Conservation (phyloP, 2,329 filamentous ascomycete species). For the Sporothrix euskadiensis region DNA sequence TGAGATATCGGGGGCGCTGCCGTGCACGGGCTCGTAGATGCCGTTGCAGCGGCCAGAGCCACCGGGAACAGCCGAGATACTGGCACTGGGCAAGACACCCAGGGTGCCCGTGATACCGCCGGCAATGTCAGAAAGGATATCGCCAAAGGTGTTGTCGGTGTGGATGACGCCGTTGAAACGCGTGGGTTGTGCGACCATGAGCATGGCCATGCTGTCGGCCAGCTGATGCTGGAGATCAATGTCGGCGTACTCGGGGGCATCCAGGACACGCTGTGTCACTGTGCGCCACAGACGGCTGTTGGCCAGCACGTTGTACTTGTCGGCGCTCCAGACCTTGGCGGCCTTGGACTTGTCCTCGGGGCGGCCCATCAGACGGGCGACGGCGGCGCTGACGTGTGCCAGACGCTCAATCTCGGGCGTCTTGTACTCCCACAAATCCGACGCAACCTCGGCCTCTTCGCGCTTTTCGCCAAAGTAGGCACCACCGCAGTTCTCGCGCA, state of each 20-base stretch:
- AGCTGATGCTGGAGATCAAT: constrained; percentile 49
- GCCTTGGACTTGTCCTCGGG: constrained; percentile 38
- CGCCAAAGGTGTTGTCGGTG: constrained; percentile 52
- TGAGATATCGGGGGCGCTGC: constrained; percentile 71
- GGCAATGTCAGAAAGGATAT: constrained; percentile 49
- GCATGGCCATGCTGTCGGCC: constrained; percentile 51
- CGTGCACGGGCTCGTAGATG: constrained; percentile 78
- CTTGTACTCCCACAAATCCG: constrained; percentile 52
- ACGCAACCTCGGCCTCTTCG: constrained; percentile 46
- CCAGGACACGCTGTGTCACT: constrained; percentile 45
- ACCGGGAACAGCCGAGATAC: constrained; percentile 46
- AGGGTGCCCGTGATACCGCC: constrained; percentile 50
- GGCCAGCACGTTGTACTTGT: constrained; percentile 57
- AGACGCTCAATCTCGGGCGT: constrained; percentile 49
- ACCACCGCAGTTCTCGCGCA: constrained; percentile 53
- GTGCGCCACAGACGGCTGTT: constrained; percentile 52
- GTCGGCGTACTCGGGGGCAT: constrained; percentile 45
- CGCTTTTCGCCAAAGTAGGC: constrained; percentile 53
- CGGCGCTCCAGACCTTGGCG: constrained; percentile 49
- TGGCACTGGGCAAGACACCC: constrained; percentile 49
- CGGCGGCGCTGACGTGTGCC: constrained; percentile 48
- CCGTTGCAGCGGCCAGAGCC: constrained; percentile 55
- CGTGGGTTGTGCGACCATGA: constrained; percentile 50
- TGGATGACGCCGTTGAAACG: constrained; percentile 51
- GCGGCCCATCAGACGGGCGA: constrained; percentile 43